Base-by-base conservation (phyloP, 768 basidiomycete genomes). In the Pulveroboletus sp. region DNA sequence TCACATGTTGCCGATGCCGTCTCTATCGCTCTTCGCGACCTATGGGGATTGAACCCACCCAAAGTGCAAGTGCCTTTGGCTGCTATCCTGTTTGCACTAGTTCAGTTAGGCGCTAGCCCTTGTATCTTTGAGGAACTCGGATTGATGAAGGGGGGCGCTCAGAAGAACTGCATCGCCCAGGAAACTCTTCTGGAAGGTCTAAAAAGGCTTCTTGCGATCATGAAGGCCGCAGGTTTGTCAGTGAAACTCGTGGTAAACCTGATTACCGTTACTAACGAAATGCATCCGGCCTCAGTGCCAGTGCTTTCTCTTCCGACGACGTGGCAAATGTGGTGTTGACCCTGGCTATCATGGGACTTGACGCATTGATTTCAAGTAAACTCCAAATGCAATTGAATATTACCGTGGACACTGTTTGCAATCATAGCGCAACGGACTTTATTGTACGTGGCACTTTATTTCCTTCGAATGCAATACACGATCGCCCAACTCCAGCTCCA, bases 301-400 rank as follows among this genome's bases (percentile, higher is more conserved):
- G 62, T 44, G 64, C 59, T 36, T 56, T 68, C 42, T 59, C 78
- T 14, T 53, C 58, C 7, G 60, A 69, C 6, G 80, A 84, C 18
- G 57, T 76, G 1, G 72, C 77, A 11, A 73, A 80, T 49, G 60
- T 83, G 18, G 55, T 83, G 8, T 55, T 80, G 43, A 65, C 72
- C 2, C 56, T 89, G 37, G 52, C 83, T 5, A 66, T 83, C 3
- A 61, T 89, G 26, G 82, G 72, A 2, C 73, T 85, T 53, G 86
- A 89, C 56, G 63, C 72, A 2, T 65, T 72, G 11, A 75, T 75
- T 30, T 65, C 75, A 1, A 58, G 63, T 4, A 74, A 77, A 13
- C 68, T 82, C 8, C 70, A 65, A 47, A 68, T 62, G 24, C 79
- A 79, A 7, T 64, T 85, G 39, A 72, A 73, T 39, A 55, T 67